Evolutionary conservation across 179 eudicot species (phyloP), one percentile per base, ranked within the genome.

Genomic region (Silene vulgaris): DNA sequence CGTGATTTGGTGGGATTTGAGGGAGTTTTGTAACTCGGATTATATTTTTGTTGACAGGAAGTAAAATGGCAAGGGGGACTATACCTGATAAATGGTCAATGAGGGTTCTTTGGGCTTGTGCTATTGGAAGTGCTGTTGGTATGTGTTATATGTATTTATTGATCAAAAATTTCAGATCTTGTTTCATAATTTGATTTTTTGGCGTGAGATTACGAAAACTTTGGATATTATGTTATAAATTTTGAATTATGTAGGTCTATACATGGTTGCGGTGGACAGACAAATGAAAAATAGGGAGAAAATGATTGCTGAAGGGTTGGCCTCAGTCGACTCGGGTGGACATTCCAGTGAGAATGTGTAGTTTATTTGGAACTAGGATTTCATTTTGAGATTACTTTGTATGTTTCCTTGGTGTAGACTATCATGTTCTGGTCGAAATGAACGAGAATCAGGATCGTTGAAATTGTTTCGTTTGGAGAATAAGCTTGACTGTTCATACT

Each of bases 191-290:
- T 8, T 11, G 1, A n/a, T 43, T 2, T 20, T 8, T 26, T n/a
- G 26, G 17, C 0, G 3, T 23, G 50, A 2, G 16, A 11, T 61
- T 16, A 29, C n/a, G 60, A 28, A 17, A 26, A 26, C n/a, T 7
- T n/a, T 21, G 16, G 37, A 16, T 54, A 17, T 2, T 40, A 3
- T 50, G 43, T 28, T 35, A 3, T 11, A 0, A 16, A 30, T 29
- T 60, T 61, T 8, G 9, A 23, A 65, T 57, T 52, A 8, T 82
- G 17, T 54, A 94, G 98, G 98, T 57, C 80, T 94, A 32, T 94
- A 92, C 80, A 89, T 94, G 97, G 98, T 92, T 80, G 96, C 89
- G 73, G 97, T 88, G 48, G 98, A 94, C 70, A 89, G 98, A 69
- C 97, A 94, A 83, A 72, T 79, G 66, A 87, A 89, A 82, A 94